Percentiles rank a stretch among this genome's conserved stretches.
These are phyloP conservation scores for Physaria fendleri DNA, from an alignment of 345 rosid species.

Conservation along the genomic window DNA sequence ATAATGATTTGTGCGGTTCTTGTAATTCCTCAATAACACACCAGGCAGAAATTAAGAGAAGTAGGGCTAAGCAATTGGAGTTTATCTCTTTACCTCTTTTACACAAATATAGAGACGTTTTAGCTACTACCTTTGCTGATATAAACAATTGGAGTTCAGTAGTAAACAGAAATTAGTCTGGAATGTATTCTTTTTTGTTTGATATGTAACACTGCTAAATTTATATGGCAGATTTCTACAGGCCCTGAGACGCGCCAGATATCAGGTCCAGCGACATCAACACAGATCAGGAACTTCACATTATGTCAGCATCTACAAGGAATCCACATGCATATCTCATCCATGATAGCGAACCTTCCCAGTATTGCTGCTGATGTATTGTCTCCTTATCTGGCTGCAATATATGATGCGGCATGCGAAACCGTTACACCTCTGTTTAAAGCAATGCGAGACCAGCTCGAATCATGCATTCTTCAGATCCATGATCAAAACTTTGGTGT, in stretches of 20 bases:
- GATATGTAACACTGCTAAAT: conserved; percentile 13
- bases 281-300: conserved; percentile 82
- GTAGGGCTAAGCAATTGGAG: not conserved
- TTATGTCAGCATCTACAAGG: conserved; percentile 93
- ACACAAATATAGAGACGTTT: not conserved
- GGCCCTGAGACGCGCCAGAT: conserved; percentile 96
- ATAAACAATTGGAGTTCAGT: not conserved
- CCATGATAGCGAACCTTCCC: conserved; percentile 62
- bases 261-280: conserved; percentile 71
- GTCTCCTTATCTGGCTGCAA: conserved; percentile 64
- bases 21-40: not conserved
- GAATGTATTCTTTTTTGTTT: not conserved
- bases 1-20: not conserved
- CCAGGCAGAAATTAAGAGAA: not conserved
- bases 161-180: not conserved
- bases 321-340: conserved; percentile 65
- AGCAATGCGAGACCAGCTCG: conserved; percentile 87
- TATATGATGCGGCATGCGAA: conserved; percentile 84
- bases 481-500: conserved; percentile 88
- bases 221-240: conserved; percentile 73
- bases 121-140: not conserved
- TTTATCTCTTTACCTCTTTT: not conserved
- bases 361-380: conserved; percentile 74
- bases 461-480: conserved; percentile 86
- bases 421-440: conserved; percentile 84